Conservation (phyloP, 2,329 filamentous ascomycete species). For the Paecilomyces niveus region DNA sequence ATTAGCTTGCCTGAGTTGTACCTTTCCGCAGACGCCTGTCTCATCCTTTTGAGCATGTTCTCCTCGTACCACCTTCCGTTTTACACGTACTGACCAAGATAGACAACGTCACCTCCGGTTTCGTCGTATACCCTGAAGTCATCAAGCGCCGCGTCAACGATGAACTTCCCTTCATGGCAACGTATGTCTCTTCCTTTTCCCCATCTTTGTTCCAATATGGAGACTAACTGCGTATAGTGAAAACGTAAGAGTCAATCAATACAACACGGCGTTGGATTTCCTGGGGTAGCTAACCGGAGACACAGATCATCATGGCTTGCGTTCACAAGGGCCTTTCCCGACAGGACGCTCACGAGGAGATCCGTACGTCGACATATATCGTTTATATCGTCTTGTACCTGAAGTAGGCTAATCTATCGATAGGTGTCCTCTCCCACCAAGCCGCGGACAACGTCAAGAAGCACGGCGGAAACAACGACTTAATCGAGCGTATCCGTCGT, state of each 20-base stretch:
- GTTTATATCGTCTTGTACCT: too few species aligned
- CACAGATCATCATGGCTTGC: slow-evolving; percentile 68
- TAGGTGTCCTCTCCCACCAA: slow-evolving; percentile 63
- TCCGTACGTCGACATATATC: slow-evolving; percentile 40
- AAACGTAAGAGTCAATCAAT: neutral
- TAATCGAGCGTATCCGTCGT: slow-evolving; percentile 68
- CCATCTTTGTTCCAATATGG: neutral
- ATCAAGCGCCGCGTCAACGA: slow-evolving; percentile 62
- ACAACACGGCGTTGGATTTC: slow-evolving; percentile 2
- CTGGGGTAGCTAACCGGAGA: slow-evolving; percentile 29
- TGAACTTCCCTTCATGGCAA: slow-evolving; percentile 84
- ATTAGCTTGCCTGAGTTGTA: slow-evolving; percentile 60
- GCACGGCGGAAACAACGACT: slow-evolving; percentile 69
- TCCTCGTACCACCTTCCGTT: slow-evolving; percentile 42
- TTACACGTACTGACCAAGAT: slow-evolving; percentile 59
- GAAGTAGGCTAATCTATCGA: neutral
- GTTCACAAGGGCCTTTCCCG: slow-evolving; percentile 62
- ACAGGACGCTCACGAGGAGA: slow-evolving; percentile 81
- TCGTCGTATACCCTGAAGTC: slow-evolving; percentile 71
- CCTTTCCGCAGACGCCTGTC: slow-evolving; percentile 58
- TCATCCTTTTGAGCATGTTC: slow-evolving; percentile 27
- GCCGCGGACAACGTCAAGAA: slow-evolving; percentile 64
- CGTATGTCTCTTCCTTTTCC: slow-evolving; percentile 35
- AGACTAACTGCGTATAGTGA: neutral
- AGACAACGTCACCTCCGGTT: slow-evolving; percentile 60